Evolutionary conservation across 345 rosid species (phyloP), one percentile per base, ranked within the genome.

Genomic region (Erysimum cheiranthoides): DNA sequence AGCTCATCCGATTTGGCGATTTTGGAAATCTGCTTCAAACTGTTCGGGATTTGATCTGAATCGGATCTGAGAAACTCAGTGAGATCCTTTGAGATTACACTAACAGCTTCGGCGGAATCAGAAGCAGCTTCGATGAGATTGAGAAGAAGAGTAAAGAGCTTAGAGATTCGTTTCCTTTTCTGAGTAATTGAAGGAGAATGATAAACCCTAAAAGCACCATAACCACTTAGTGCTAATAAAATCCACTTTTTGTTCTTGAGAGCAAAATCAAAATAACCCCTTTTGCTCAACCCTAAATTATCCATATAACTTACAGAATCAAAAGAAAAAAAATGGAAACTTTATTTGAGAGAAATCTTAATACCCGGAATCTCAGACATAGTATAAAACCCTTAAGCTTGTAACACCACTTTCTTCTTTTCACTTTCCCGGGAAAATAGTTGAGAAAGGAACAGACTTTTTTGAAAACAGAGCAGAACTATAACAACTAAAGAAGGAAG

Each of bases 11-110:
- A 92, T 57, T 58, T 77, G 0, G 85, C 80, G 51, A 92, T 71
- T 76, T 90, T 90, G 1, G 87, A 85, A 54, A 92, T 85, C 79
- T 92, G 97, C 64, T 83, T 90, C 18, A 90, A 73, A 73, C 92
- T 89, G 46, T 77, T 89, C 1, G 97, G 95, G 39, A 89, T 84
- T 78, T 84, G 85, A 66, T 94, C 91, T 1, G 89, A 87, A 28
- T 89, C 85, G 27, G 97, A 92, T 66, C 64, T 80, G 46, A 87
- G 81, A 68, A 86, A 90, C 30, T 45, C 76, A 10, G 84, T 85
- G 14, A 89, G 78, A 66, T 94, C 96, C 13, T 71, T 87, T 0
- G 91, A 71, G 57, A 94, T 78, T 8, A 87, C 47, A 4, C 78
- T 77, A 9, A 88, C 50, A 0, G 90, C 49, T 68, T 85, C 85